A percentile compares a stretch with the other conserved stretches of the same genome.
phyloP scores from a whole-genome alignment of 1,284 basidiomycete species.

The Trametes hirsuta region DNA sequence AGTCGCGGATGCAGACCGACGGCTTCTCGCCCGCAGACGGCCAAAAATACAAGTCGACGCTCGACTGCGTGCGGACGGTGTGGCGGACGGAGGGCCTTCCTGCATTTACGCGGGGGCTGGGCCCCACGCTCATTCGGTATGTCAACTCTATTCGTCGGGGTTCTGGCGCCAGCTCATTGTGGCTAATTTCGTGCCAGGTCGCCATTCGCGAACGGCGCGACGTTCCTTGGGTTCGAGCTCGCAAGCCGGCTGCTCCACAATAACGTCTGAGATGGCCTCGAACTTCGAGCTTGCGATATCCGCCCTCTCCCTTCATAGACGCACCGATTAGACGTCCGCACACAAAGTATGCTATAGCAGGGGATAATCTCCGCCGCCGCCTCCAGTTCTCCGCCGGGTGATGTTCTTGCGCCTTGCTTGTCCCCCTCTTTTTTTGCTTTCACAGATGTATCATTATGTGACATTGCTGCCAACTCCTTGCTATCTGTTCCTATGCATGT shows the following conservation, averaged over 20 bases:
- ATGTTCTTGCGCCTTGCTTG: neutral
- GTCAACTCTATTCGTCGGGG: slow-evolving; percentile 29
- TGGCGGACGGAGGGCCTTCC: slow-evolving; percentile 81
- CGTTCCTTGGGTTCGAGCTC: slow-evolving; percentile 92
- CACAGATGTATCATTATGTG: neutral
- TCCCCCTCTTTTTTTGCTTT: neutral
- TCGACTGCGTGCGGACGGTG: slow-evolving; percentile 84
- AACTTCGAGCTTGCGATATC: neutral
- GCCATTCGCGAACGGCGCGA: slow-evolving; percentile 91
- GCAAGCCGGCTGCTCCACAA: slow-evolving; percentile 68
- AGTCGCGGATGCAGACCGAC: slow-evolving; percentile 95
- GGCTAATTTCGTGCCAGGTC: slow-evolving; percentile 50
- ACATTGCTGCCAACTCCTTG: neutral
- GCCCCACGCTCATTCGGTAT: slow-evolving; percentile 89
- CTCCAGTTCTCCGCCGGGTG: too few relatives aligned
- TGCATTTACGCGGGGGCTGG: slow-evolving; percentile 90
- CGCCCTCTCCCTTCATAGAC: neutral
- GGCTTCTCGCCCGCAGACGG: slow-evolving; percentile 75
- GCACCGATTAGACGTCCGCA: neutral
- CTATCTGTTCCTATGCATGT: neutral
- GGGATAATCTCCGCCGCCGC: neutral
- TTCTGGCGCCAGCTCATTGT: slow-evolving; percentile 4
- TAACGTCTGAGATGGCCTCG: slow-evolving; percentile 21
- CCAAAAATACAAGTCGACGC: slow-evolving; percentile 80
- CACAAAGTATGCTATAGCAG: slow-evolving; percentile 1